These are phyloP conservation scores for Penicillium digitatum DNA, from an alignment of 2,329 filamentous ascomycete genomes.

Conservation along the genomic window DNA sequence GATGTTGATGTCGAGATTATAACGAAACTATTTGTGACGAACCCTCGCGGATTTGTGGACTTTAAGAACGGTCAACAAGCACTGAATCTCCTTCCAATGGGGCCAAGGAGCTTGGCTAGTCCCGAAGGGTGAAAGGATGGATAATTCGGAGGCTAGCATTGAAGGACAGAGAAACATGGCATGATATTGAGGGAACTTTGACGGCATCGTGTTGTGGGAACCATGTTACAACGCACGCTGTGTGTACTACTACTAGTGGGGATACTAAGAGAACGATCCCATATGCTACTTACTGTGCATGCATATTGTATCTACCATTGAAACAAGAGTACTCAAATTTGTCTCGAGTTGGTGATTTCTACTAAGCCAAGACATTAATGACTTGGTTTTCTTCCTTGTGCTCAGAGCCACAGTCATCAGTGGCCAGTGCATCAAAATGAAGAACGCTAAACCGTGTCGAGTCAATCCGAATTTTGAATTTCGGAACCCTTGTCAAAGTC, in stretches of 20 bases:
- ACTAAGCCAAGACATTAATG: background rate
- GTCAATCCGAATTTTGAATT: background rate
- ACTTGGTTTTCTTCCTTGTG: background rate
- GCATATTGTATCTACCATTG: background rate
- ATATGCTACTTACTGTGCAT: background rate
- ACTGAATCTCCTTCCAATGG: background rate
- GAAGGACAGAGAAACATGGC: background rate
- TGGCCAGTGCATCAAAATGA: background rate
- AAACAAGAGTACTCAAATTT: background rate
- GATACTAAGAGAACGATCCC: background rate
- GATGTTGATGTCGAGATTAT: background rate
- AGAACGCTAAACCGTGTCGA: background rate
- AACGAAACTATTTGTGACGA: background rate
- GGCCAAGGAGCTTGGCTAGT: background rate
- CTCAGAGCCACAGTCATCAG: background rate
- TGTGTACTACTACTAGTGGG: background rate
- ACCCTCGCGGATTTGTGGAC: background rate
- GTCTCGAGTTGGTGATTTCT: background rate
- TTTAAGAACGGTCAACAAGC: background rate
- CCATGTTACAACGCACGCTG: background rate
- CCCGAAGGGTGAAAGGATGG: background rate
- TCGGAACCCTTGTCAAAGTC: background rate
- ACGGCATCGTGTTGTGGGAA: background rate
- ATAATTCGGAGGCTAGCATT: background rate
- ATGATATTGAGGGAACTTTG: background rate